Evolutionary conservation across 78 protist genomes (phyloP).

Genomic region (Pelomyxa schiedti): DNA sequence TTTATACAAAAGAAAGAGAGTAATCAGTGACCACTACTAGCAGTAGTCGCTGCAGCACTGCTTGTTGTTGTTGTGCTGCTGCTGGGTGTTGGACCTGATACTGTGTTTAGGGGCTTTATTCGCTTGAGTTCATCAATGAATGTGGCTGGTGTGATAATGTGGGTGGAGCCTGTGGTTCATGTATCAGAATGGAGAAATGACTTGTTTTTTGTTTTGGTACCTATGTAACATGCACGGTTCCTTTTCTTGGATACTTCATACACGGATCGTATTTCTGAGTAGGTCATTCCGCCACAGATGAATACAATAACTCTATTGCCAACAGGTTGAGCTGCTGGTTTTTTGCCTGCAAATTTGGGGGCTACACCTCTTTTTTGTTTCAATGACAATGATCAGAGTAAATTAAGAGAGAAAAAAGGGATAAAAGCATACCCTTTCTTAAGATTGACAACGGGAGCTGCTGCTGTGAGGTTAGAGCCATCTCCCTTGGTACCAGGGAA

Average conservation of each 20-base stretch:
- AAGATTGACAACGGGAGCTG: not conserved
- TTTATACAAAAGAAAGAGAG: too few species aligned
- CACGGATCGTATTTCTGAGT: slow-evolving; percentile 54
- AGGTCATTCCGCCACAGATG: slow-evolving; percentile 57
- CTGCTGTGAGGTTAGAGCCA: not conserved
- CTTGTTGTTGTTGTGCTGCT: too few species aligned
- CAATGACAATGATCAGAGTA: not conserved
- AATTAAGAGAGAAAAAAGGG: not conserved
- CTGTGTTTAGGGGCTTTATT: not conserved
- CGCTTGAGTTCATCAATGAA: not conserved
- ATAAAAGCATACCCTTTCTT: not conserved
- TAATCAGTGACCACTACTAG: too few species aligned
- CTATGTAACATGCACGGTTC: slow-evolving; percentile 43
- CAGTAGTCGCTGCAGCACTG: too few species aligned
- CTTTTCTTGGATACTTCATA: slow-evolving; percentile 40
- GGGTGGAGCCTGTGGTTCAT: too few species aligned
- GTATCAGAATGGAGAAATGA: too few species aligned
- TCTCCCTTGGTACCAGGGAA: not conserved
- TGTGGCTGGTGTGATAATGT: not conserved
- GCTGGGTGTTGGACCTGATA: too few species aligned
- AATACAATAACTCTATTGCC: slow-evolving; percentile 37
- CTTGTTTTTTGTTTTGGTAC: too few species aligned
- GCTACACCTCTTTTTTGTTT: not conserved
- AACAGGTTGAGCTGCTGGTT: not conserved
- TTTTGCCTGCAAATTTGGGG: not conserved